Evolutionary conservation across 2,329 filamentous ascomycete species (phyloP).

Genomic region (Elsinoe arachidis): DNA sequence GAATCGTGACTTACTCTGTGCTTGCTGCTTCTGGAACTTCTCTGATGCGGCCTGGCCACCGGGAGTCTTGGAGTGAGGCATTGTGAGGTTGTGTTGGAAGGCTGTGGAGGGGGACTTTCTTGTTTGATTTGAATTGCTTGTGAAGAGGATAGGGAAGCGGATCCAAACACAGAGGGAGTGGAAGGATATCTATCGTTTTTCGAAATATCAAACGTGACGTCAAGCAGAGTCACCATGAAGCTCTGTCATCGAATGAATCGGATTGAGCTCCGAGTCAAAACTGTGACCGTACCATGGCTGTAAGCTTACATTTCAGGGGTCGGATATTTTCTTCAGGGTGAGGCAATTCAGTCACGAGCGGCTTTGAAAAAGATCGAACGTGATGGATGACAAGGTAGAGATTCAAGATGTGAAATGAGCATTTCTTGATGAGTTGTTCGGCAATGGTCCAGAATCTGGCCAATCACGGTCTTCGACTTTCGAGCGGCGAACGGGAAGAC

Average conservation of each 20-base stretch:
- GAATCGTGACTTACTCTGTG: constrained; percentile 21
- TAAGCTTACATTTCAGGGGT: neutral
- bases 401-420: neutral
- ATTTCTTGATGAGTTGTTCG: neutral
- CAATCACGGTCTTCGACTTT: neutral
- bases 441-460: neutral
- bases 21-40: constrained; percentile 30
- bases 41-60: constrained; percentile 26
- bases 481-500: neutral
- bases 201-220: constrained; percentile 5
- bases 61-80: constrained; percentile 22
- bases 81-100: constrained; percentile 12
- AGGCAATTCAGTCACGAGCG: no score
- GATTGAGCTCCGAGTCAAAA: neutral
- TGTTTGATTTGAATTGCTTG: neutral
- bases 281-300: no score
- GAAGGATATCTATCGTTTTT: no score
- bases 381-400: no score
- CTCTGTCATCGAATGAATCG: neutral
- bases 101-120: neutral
- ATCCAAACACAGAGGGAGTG: neutral
- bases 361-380: no score
- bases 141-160: neutral
- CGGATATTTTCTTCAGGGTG: neutral
- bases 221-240: constrained; percentile 7